Percentiles rank a stretch among this genome's conserved stretches.
Conservation (phyloP, 2,329 filamentous ascomycete species). For the Trichoderma simmonsii region DNA sequence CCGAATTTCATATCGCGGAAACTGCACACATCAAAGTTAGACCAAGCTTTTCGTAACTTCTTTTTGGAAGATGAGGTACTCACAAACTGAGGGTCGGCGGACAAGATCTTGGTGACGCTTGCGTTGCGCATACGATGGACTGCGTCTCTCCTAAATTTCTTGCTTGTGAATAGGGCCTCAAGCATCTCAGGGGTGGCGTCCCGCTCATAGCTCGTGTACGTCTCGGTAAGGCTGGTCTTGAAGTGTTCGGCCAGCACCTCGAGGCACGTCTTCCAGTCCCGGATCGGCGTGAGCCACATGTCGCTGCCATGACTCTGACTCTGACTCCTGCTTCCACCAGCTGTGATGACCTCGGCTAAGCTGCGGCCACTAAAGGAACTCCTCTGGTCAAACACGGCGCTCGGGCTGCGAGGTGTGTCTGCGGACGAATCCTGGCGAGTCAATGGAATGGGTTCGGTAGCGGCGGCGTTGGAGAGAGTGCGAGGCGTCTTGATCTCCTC, state of each 20-base stretch:
- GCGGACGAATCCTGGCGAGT: slow-evolving; percentile 30
- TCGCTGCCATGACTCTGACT: slow-evolving; percentile 26
- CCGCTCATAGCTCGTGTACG: slow-evolving; percentile 45
- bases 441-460: slow-evolving; percentile 25
- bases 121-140: slow-evolving; percentile 47
- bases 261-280: slow-evolving; percentile 45
- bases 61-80: slow-evolving; percentile 18
- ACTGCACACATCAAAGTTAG: slow-evolving; percentile 26
- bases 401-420: slow-evolving; percentile 33
- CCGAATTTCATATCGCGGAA: slow-evolving; percentile 45
- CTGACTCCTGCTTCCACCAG: slow-evolving; percentile 23
- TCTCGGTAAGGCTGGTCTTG: slow-evolving; percentile 40
- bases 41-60: neutral
- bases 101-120: slow-evolving; percentile 42
- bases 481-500: slow-evolving; percentile 37
- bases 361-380: slow-evolving; percentile 39
- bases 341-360: slow-evolving; percentile 33
- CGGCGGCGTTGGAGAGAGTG: slow-evolving; percentile 23
- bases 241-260: slow-evolving; percentile 42
- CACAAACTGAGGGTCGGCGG: slow-evolving; percentile 44
- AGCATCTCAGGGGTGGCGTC: slow-evolving; percentile 43
- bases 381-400: slow-evolving; percentile 32
- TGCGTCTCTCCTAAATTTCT: slow-evolving; percentile 39
- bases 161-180: slow-evolving; percentile 42
- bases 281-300: slow-evolving; percentile 38